Conservation (phyloP, 169 alveolate genomes). For the Plasmodium adleri region DNA sequence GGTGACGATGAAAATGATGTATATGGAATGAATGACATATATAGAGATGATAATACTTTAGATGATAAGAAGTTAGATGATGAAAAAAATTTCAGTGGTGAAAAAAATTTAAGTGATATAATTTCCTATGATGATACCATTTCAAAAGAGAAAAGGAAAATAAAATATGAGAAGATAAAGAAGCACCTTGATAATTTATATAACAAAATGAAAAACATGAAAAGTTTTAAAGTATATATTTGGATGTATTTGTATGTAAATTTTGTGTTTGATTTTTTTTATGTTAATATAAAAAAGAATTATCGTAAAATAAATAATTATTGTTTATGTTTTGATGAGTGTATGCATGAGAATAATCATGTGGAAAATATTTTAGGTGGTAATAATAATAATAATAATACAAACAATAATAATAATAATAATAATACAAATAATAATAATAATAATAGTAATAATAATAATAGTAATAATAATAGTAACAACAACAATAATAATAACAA, state of each 20-base stretch:
- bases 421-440: too few relatives aligned
- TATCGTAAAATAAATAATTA: conserved; percentile 27
- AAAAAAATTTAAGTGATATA: too few relatives aligned
- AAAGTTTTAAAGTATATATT: conserved; percentile 20
- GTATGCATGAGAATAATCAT: conserved; percentile 6
- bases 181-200: conserved; percentile 28
- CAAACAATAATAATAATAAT: conserved; percentile 14
- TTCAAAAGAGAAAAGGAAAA: not conserved
- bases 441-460: too few relatives aligned
- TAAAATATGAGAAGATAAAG: conserved; percentile 13
- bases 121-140: not conserved
- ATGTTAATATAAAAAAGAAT: conserved; percentile 20
- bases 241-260: conserved; percentile 43
- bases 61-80: not conserved
- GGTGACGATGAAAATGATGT: too few relatives aligned
- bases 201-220: conserved; percentile 30
- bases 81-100: not conserved
- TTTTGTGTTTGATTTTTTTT: conserved; percentile 30
- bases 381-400: not conserved
- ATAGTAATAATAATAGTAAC: not conserved
- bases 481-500: conserved; percentile 10
- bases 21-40: not conserved
- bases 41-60: too few relatives aligned
- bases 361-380: not conserved
- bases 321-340: conserved; percentile 47